Conservation (phyloP, 352 stramenopile species). For the Phytophthora kernoviae region DNA sequence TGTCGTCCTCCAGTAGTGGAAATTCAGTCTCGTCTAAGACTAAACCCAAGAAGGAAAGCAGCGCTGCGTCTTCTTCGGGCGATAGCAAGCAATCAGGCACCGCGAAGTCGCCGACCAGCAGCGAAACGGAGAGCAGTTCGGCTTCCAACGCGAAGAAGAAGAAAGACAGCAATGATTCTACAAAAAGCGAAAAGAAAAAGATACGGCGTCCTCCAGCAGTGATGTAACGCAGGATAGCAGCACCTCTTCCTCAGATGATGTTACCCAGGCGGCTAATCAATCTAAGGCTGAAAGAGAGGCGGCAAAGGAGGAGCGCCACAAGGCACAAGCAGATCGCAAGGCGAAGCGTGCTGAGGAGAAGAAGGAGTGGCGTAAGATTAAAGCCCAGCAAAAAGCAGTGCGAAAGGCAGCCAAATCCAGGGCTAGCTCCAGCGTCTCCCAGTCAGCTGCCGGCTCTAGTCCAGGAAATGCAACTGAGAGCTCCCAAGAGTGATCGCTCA, state of each 20-base stretch:
- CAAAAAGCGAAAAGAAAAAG: slow-evolving; percentile 8
- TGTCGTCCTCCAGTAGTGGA: slow-evolving; percentile 1
- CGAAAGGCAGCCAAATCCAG: slow-evolving; percentile 26
- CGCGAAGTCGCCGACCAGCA: not conserved
- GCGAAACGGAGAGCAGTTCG: not conserved
- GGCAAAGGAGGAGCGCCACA: slow-evolving; percentile 28
- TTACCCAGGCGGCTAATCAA: slow-evolving; percentile 10
- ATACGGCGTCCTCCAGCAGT: not conserved
- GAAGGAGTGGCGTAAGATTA: slow-evolving; percentile 31
- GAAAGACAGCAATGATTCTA: slow-evolving; percentile 6
- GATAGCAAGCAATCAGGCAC: not conserved
- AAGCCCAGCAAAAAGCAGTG: slow-evolving; percentile 29
- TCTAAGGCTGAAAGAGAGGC: slow-evolving; percentile 18
- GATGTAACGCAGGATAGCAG: slow-evolving; percentile 16
- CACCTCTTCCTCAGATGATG: slow-evolving; percentile 11
- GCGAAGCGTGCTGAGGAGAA: slow-evolving; percentile 24
- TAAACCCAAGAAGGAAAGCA: slow-evolving; percentile 6
- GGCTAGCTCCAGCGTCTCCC: slow-evolving; percentile 25
- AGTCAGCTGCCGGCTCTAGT: slow-evolving; percentile 12
- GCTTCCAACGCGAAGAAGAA: slow-evolving; percentile 12
- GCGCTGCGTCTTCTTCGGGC: slow-evolving; percentile 4
- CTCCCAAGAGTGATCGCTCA: slow-evolving; percentile 10
- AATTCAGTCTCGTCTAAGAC: not conserved
- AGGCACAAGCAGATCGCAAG: slow-evolving; percentile 32
- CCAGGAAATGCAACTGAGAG: slow-evolving; percentile 26